Evolutionary conservation across 441 rosid genomes (phyloP), one percentile per base, ranked within the genome.

Genomic region (Populus hybrid): DNA sequence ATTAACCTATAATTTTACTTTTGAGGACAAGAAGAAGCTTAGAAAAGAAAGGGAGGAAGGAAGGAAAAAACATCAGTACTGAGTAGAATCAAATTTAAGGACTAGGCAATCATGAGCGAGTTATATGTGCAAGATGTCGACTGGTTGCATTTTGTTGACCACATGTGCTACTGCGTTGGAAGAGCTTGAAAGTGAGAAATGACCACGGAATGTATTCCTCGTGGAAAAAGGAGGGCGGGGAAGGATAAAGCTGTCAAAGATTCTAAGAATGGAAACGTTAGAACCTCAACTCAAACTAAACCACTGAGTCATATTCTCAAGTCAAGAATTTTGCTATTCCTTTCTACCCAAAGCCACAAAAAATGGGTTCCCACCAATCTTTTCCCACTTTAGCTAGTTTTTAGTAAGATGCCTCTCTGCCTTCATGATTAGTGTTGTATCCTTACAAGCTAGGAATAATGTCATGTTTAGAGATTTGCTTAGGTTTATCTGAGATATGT

Each of bases 191-290:
- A 81, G 89, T 82, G 86, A 89, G 91, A 91, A 92, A 94, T 91
- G 95, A 86, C 89, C 92, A 89, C 94, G 88, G 94, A 91, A 92
- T 89, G 89, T 85, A 91, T 92, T 91, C 97, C 80, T 81, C 79
- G 80, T 21, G 80, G 76, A 75, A 75, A 78, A 84, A 83, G 77
- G 56, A 31, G 18, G 69, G 63, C 74, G 78, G 71, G 74, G 11
- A 72, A 53, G 56, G 56, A 75, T 76, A 77, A 77, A 45, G 70
- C 21, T 70, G 61, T 16, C 7, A 71, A 67, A 75, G 89, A 84
- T 85, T 86, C 90, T 81, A 42, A 1, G 90, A 29, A 85, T 86
- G 81, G 71, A 92, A 89, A 88, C 83, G 59, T 77, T 81, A 79
- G 96, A 90, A 90, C 90, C 94, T 82, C 77, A 89, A 88, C 88